A percentile compares a stretch with the other conserved stretches of the same genome.
phyloP scores from a whole-genome alignment of 2,329 filamentous ascomycete genomes.

The Calcarisporium arbuscula region DNA sequence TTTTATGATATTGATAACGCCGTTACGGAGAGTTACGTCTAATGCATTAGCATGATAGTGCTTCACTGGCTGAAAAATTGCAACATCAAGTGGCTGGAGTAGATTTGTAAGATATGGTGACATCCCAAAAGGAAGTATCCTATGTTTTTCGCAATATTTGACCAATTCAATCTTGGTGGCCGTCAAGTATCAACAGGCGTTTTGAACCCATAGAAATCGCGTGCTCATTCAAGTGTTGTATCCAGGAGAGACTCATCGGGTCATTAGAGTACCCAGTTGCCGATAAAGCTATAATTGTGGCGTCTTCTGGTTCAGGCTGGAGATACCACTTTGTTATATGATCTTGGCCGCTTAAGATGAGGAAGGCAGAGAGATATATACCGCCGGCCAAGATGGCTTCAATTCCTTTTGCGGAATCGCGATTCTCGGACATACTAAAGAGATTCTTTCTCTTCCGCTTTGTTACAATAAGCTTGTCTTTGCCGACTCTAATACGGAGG shows the following conservation, averaged over 20 bases:
- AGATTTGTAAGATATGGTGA: too few relatives aligned
- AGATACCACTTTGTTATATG: slow-evolving; percentile 8
- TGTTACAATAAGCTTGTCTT: slow-evolving; percentile 5
- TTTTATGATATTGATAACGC: slow-evolving; percentile 3
- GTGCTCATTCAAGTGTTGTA: slow-evolving; percentile 4
- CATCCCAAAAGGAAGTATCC: slow-evolving; percentile 10
- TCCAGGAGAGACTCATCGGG: slow-evolving; percentile 3
- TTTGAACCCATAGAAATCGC: neutral
- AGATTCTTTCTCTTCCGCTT: slow-evolving; percentile 2
- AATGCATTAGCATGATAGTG: slow-evolving; percentile 7
- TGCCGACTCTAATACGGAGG: slow-evolving; percentile 8
- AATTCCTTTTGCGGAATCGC: slow-evolving; percentile 7
- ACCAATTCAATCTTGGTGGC: slow-evolving; percentile 6
- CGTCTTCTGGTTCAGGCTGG: slow-evolving; percentile 1
- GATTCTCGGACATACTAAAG: slow-evolving; percentile 3
- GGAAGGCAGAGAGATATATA: slow-evolving; percentile 1
- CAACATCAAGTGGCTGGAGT: too few relatives aligned
- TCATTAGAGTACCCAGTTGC: slow-evolving; percentile 8
- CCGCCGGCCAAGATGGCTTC: slow-evolving; percentile 7
- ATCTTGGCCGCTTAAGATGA: slow-evolving; percentile 3
- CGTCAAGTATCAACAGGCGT: slow-evolving; percentile 7
- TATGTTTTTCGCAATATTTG: slow-evolving; percentile 1
- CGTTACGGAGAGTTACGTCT: slow-evolving; percentile 1
- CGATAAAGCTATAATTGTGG: slow-evolving; percentile 4
- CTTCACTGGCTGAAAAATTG: too few relatives aligned